Conservation (phyloP, 257 asterid species). For the Forsythia suspensa region DNA sequence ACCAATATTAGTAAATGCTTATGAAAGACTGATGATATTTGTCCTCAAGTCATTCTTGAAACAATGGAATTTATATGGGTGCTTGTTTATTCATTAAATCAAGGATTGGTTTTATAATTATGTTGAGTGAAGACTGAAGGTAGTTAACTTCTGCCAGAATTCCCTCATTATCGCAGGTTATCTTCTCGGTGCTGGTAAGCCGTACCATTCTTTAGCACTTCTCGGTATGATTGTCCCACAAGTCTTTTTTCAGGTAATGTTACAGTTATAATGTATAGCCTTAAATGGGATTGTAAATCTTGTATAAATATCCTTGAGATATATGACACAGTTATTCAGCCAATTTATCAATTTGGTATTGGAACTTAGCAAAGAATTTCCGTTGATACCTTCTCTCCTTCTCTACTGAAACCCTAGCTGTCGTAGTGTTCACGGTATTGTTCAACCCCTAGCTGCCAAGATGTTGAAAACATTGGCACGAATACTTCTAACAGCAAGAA, state of each 20-base stretch:
- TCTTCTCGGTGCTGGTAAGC: constrained; percentile 88
- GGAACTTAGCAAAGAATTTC: too few species aligned
- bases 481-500: too few species aligned
- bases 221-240: constrained; percentile 79
- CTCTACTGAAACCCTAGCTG: too few species aligned
- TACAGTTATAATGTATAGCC: neutral
- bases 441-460: too few species aligned
- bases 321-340: too few species aligned
- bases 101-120: neutral
- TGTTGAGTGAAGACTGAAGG: neutral
- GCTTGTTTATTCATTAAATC: too few species aligned
- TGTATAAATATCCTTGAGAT: too few species aligned
- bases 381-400: too few species aligned
- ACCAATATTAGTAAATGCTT: neutral
- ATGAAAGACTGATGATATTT: neutral
- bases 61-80: neutral
- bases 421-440: too few species aligned
- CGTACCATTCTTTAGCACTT: constrained; percentile 80
- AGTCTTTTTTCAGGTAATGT: constrained; percentile 87
- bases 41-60: neutral
- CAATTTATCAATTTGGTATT: too few species aligned
- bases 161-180: constrained; percentile 58
- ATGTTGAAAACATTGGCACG: too few species aligned
- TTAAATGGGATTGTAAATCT: too few species aligned
- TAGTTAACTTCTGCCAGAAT: neutral